These are phyloP conservation scores for Penicillium silybi DNA, from an alignment of 495 filamentous ascomycete species.

Conservation along the genomic window DNA sequence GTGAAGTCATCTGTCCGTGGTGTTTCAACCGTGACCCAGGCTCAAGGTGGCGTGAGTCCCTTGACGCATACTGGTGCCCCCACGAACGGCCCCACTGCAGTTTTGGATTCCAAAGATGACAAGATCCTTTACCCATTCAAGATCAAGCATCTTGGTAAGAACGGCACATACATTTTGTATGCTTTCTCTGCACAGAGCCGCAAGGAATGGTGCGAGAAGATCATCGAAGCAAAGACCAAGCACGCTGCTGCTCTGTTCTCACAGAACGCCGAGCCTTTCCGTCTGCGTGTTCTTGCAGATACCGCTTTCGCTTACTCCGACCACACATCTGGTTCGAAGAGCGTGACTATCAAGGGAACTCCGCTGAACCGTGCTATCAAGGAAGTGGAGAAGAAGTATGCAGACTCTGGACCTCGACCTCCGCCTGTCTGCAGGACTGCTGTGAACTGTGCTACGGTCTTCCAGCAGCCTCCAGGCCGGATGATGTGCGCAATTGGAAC, in stretches of 20 bases:
- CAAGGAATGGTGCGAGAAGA: slow-evolving; percentile 87
- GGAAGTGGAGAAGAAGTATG: slow-evolving; percentile 77
- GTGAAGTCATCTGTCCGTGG: slow-evolving; percentile 75
- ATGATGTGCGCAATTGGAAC: slow-evolving; percentile 94
- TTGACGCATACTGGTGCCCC: slow-evolving; percentile 60
- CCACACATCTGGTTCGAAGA: slow-evolving; percentile 46
- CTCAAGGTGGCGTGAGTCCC: slow-evolving; percentile 47
- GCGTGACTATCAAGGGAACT: slow-evolving; percentile 73
- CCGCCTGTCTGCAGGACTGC: slow-evolving; percentile 71
- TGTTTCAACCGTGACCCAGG: slow-evolving; percentile 55
- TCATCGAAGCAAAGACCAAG: slow-evolving; percentile 88
- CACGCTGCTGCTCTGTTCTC: slow-evolving; percentile 84
- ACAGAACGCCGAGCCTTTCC: slow-evolving; percentile 96
- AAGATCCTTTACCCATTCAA: slow-evolving; percentile 90
- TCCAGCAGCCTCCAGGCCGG: slow-evolving; percentile 68
- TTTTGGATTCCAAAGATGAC: slow-evolving; percentile 61
- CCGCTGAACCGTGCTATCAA: slow-evolving; percentile 86
- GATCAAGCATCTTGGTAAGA: slow-evolving; percentile 91
- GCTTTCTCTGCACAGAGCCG: slow-evolving; percentile 68
- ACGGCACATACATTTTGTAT: slow-evolving; percentile 80
- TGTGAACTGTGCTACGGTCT: slow-evolving; percentile 91
- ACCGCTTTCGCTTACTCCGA: slow-evolving; percentile 82
- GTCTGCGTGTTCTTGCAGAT: slow-evolving; percentile 86
- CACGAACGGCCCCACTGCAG: slow-evolving; percentile 46
- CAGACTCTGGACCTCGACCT: slow-evolving; percentile 59